A percentile compares a stretch with the other conserved stretches of the same genome.
phyloP scores from a whole-genome alignment of 2,329 filamentous ascomycete species.

The Alternaria dauci region DNA sequence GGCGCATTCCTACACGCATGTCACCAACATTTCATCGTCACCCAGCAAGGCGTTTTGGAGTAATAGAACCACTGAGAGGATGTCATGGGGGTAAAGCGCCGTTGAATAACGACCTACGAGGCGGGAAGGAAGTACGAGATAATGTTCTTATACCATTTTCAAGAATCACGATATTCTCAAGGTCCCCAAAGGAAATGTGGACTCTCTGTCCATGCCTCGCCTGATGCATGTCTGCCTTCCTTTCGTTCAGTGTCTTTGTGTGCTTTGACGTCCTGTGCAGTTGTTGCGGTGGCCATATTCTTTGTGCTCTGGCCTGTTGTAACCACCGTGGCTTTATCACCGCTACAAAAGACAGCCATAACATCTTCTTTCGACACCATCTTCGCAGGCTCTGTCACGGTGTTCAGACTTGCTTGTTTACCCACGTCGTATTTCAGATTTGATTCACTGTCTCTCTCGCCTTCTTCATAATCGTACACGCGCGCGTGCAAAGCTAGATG shows the following conservation, averaged over 20 bases:
- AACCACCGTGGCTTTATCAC: not conserved
- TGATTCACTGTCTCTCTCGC: not conserved
- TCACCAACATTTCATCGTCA: slow-evolving; percentile 9
- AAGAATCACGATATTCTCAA: not conserved
- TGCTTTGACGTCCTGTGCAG: not conserved
- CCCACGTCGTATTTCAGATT: not conserved
- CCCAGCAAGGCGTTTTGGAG: slow-evolving; percentile 18
- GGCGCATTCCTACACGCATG: not conserved
- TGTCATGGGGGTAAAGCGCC: not conserved
- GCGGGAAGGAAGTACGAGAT: not conserved
- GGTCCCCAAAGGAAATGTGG: not conserved
- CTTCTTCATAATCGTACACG: slow-evolving; percentile 6
- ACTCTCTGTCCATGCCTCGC: not conserved
- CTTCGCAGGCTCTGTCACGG: not conserved
- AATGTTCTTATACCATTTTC: not conserved
- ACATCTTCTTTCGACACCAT: not conserved
- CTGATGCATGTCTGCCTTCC: not conserved
- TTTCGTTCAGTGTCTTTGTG: not conserved
- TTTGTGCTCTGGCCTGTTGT: not conserved
- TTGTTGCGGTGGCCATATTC: not conserved
- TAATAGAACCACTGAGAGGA: not conserved
- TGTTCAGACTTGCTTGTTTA: not conserved
- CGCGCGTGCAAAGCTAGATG: slow-evolving; percentile 1
- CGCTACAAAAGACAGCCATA: not conserved
- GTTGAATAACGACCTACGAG: not conserved